Conservation (phyloP, 768 basidiomycete genomes). For the Collybia mongolica region DNA sequence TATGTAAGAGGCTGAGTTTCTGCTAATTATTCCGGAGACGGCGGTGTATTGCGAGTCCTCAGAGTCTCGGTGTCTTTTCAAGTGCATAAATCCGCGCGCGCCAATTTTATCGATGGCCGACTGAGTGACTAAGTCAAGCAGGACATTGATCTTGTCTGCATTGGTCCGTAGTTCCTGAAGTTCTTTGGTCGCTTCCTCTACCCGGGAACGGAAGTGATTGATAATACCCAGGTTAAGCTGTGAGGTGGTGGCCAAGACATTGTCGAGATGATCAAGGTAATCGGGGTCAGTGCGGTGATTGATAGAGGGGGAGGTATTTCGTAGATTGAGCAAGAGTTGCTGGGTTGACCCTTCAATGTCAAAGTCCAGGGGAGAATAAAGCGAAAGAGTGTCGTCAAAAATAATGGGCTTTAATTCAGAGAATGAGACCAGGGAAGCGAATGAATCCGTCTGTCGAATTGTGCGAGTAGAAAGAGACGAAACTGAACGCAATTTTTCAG, state of each 20-base stretch:
- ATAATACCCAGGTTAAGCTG: slow-evolving; percentile 46
- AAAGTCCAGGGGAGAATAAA: slow-evolving; percentile 37
- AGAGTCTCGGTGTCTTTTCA: slow-evolving; percentile 54
- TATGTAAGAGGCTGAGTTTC: slow-evolving; percentile 14
- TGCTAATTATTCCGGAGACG: slow-evolving; percentile 27
- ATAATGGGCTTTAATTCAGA: slow-evolving; percentile 29
- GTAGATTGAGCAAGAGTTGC: slow-evolving; percentile 54
- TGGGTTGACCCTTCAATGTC: slow-evolving; percentile 44
- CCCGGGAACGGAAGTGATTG: slow-evolving; percentile 48
- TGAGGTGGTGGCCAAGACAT: slow-evolving; percentile 45
- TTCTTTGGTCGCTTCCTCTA: slow-evolving; percentile 50
- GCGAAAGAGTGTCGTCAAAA: slow-evolving; percentile 29
- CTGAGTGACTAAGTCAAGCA: slow-evolving; percentile 42
- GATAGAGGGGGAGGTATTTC: slow-evolving; percentile 42
- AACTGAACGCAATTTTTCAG: slow-evolving; percentile 42
- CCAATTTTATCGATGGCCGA: slow-evolving; percentile 45
- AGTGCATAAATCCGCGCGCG: slow-evolving; percentile 28
- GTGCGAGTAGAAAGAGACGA: slow-evolving; percentile 59
- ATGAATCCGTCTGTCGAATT: slow-evolving; percentile 46
- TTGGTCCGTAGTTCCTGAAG: slow-evolving; percentile 45
- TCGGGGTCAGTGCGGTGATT: slow-evolving; percentile 34
- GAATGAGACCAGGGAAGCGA: slow-evolving; percentile 49
- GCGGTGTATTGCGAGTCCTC: slow-evolving; percentile 60
- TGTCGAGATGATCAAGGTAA: slow-evolving; percentile 42
- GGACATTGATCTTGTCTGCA: slow-evolving; percentile 39